Percentiles rank a stretch among this genome's conserved stretches.
These are phyloP conservation scores for Cynanchum wilfordii DNA, from an alignment of 257 asterid genomes.

Conservation along the genomic window DNA sequence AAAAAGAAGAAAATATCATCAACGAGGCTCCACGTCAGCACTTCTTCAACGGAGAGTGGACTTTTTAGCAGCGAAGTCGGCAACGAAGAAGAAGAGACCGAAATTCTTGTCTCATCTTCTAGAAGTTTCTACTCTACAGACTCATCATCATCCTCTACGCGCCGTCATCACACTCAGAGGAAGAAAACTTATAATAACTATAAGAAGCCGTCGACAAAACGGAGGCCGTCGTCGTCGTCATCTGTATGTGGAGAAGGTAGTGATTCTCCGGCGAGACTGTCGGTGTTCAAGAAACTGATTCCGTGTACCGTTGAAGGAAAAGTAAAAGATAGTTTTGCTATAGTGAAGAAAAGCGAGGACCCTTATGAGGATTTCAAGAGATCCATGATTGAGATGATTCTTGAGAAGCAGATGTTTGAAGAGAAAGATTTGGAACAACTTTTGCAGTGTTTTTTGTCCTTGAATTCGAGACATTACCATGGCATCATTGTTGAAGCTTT, in stretches of 20 bases:
- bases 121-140: slow-evolving; percentile 22
- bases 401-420: slow-evolving; percentile 83
- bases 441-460: slow-evolving; percentile 67
- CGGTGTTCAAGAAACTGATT: slow-evolving; percentile 61
- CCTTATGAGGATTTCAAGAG: slow-evolving; percentile 81
- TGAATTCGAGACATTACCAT: slow-evolving; percentile 62
- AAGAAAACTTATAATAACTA: neutral
- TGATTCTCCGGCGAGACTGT: slow-evolving; percentile 61
- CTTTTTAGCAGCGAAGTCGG: slow-evolving; percentile 37
- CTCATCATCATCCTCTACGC: neutral
- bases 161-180: slow-evolving; percentile 5
- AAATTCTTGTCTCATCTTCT: slow-evolving; percentile 34
- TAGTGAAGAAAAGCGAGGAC: slow-evolving; percentile 72
- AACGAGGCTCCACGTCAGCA: slow-evolving; percentile 37
- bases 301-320: slow-evolving; percentile 69
- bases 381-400: slow-evolving; percentile 87
- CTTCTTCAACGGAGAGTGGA: slow-evolving; percentile 55
- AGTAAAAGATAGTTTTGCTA: slow-evolving; percentile 85
- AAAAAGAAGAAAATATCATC: slow-evolving; percentile 20
- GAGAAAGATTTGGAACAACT: slow-evolving; percentile 62
- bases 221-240: slow-evolving; percentile 9
- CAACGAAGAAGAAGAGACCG: slow-evolving; percentile 21
- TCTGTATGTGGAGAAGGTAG: slow-evolving; percentile 19
- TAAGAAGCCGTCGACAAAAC: slow-evolving; percentile 6
- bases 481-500: slow-evolving; percentile 60